Evolutionary conservation across 2,329 filamentous ascomycete species (phyloP).

Genomic region (Colletotrichum lentis): DNA sequence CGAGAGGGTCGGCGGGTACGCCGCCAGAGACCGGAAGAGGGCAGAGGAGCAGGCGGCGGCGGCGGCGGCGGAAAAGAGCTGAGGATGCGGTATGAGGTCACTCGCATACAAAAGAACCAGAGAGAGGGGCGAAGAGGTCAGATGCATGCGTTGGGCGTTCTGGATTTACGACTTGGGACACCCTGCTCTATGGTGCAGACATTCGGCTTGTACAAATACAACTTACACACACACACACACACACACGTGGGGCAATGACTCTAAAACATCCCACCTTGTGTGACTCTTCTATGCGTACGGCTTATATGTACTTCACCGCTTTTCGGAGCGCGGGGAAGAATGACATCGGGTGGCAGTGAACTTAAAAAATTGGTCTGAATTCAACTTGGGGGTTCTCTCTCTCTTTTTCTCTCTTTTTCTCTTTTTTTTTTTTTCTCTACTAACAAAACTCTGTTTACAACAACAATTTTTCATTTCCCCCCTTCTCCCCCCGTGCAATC

Average conservation of each 20-base stretch:
- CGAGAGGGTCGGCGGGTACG: conserved; percentile 65
- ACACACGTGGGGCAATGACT: conserved; percentile 34
- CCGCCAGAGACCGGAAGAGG: conserved; percentile 50
- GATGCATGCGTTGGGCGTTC: conserved; percentile 37
- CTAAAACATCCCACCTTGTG: conserved; percentile 35
- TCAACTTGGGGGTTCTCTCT: too few relatives aligned
- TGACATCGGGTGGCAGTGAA: conserved; percentile 30
- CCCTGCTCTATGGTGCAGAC: conserved; percentile 34
- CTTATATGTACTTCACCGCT: conserved; percentile 24
- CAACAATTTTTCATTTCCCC: too few relatives aligned
- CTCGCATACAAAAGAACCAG: background rate
- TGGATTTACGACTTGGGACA: conserved; percentile 35
- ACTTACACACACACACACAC: background rate
- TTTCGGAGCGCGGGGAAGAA: conserved; percentile 34
- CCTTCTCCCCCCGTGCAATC: too few relatives aligned
- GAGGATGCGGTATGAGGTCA: background rate
- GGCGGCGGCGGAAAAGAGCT: conserved; percentile 23
- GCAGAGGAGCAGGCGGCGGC: conserved; percentile 35
- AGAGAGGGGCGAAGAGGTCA: background rate
- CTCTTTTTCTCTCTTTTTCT: background rate
- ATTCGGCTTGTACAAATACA: conserved; percentile 34
- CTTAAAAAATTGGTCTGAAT: background rate
- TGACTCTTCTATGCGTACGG: conserved; percentile 11
- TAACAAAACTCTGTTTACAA: background rate
- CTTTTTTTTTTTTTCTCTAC: background rate